Base-by-base conservation (phyloP, 768 basidiomycete species). In the Leccinum truebloodii region DNA sequence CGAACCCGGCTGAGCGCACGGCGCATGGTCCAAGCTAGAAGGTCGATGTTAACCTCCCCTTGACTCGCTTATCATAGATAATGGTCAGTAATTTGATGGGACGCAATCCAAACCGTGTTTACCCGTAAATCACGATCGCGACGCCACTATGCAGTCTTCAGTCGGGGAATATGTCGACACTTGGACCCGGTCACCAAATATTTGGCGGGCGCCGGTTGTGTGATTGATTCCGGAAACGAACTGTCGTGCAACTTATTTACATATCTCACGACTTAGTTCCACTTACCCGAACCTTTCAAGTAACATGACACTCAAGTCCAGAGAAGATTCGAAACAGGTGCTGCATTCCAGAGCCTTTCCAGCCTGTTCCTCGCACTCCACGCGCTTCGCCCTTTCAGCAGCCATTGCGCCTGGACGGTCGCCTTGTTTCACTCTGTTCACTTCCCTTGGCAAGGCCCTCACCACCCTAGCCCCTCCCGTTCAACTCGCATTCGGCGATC, bases 371-470 rank as follows among this genome's bases (percentile, higher is more conserved):
- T 56, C 37, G 32, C 41, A 58, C 52, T 48, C 52, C 52, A 57
- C 59, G 20, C 32, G 50, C 55, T 59, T 57, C 58, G 39, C 51
- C 34, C n/a, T 41, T 53, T 26, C 39, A 34, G 30, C 52, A 32
- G 35, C 50, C 48, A 53, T 61, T 7, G 10, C 35, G 24, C 22
- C 48, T 49, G 24, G 41, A 44, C 55, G 28, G 8, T 41, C 44
- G 35, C 13, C 59, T 51, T 35, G 9, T 57, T 50, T 49, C 39
- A 13, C 49, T 16, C 30, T n/a, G 14, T 59, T 61, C 60, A 69
- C 65, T 63, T 67, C 52, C 30, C 35, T 62, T 14, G 48, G 13
- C 60, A 67, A 65, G 65, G 59, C 49, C 24, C 35, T 52, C 61
- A 35, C 28, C 14, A 39, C 52, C 13, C 44, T 22, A 50, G 35